Evolutionary conservation across 2,329 filamentous ascomycete species (phyloP), one percentile per base, ranked within the genome.

Genomic region (Fusarium dlaminii): DNA sequence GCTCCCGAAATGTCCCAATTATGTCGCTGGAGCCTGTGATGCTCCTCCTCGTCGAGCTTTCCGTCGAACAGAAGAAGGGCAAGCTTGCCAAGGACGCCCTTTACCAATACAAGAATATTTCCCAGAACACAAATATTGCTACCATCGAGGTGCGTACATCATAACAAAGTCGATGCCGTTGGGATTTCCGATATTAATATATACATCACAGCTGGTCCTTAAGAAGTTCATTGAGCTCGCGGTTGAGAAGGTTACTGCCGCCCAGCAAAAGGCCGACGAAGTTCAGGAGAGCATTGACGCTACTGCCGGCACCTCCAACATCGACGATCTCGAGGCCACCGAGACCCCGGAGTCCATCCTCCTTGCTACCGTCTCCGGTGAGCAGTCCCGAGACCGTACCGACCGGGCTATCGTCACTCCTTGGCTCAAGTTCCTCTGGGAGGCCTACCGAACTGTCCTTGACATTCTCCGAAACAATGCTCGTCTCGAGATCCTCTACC

Each of bases 61-160:
- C 94, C 77, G 96, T 99, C 80, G 96, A 98, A 81, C 91, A 98
- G 80, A 95, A 96, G 87, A 99, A 98, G 87, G 96, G 96, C 79
- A 99, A 99, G 86, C 90, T 96, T 70, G 96, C 96, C 84, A 99
- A 99, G 89, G 96, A 99, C 87, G 96, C 96, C 71, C 90, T 99
- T 55, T 99, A 98, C 84, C 96, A 98, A 84, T 99, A 99, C 90
- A 99, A 99, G 90, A 99, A 99, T 85, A 98, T 98, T 78, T 96
- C 95, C 63, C 96, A 99, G 85, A 99, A 99, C 87, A 98, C 96
- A 79, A 98, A 98, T 82, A 95, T 99, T 77, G 95, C 91, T 79
- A 99, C 96, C 71, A 99, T 99, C 83, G 96, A 98, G 91, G 93
- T 94, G 86, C 48, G 83, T 80, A 62, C 30, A 59, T 54, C 17